Evolutionary conservation across 768 basidiomycete species (phyloP).

Genomic region (Polyporus arcularius): DNA sequence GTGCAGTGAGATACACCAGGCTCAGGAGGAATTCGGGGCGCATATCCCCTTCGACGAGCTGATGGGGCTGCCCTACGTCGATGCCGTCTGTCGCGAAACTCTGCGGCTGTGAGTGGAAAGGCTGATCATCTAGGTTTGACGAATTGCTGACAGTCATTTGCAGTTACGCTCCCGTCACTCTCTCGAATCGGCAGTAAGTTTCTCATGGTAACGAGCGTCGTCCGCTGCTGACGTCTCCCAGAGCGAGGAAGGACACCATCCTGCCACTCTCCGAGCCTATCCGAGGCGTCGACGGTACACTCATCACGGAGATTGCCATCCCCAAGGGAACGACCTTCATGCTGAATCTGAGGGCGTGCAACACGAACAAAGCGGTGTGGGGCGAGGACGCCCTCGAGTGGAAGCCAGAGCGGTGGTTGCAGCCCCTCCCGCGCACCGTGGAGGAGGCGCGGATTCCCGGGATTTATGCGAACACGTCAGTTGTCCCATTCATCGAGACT

Average conservation of each 20-base stretch:
- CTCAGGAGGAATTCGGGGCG: conserved; percentile 28
- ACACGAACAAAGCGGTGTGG: conserved; percentile 40
- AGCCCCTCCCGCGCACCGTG: conserved; percentile 23
- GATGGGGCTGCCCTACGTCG: conserved; percentile 57
- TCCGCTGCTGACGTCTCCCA: background rate
- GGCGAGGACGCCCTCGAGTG: conserved; percentile 43
- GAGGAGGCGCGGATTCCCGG: conserved; percentile 33
- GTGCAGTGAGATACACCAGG: conserved; percentile 24
- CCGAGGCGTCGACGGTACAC: conserved; percentile 29
- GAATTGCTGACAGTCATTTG: background rate
- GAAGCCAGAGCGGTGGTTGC: conserved; percentile 46
- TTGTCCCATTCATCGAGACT: background rate
- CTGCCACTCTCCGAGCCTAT: conserved; percentile 35
- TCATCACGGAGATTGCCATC: conserved; percentile 28
- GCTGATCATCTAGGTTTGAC: no score
- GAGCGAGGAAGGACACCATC: conserved; percentile 23
- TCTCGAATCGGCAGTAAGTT: conserved; percentile 11
- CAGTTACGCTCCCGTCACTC: conserved; percentile 11
- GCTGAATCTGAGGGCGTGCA: conserved; percentile 31
- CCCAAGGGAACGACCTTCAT: conserved; percentile 30
- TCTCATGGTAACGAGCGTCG: background rate
- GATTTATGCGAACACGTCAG: conserved; percentile 33
- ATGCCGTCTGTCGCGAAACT: conserved; percentile 60
- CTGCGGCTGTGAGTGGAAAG: conserved; percentile 44
- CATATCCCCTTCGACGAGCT: conserved; percentile 30